Percentiles rank a stretch among this genome's conserved stretches.
Evolutionary conservation across 2,329 filamentous ascomycete genomes (phyloP).

Genomic region (Tolypocladium ophioglossoides): DNA sequence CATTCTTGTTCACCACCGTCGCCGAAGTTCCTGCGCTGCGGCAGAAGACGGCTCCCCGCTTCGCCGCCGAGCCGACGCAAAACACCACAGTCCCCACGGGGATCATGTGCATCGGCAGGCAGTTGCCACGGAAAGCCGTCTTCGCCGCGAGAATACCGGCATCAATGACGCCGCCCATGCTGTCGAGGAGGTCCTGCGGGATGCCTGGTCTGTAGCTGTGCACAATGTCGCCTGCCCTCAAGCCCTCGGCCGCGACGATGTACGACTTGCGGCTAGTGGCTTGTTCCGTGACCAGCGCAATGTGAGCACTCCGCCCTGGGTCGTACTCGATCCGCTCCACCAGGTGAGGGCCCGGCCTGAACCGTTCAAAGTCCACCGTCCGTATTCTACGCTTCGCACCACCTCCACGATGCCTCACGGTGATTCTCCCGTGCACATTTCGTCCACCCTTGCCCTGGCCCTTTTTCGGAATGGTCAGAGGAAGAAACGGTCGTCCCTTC

Average conservation of each 20-base stretch:
- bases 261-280: constrained; percentile 71
- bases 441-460: constrained; percentile 87
- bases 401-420: constrained; percentile 84
- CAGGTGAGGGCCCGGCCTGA: constrained; percentile 66
- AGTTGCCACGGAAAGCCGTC: constrained; percentile 91
- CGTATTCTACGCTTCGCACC: constrained; percentile 87
- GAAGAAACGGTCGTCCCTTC: constrained; percentile 78
- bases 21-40: constrained; percentile 90
- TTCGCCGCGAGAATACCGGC: constrained; percentile 92
- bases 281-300: constrained; percentile 72
- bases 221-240: constrained; percentile 82
- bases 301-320: constrained; percentile 83
- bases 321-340: constrained; percentile 97
- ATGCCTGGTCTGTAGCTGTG: constrained; percentile 90
- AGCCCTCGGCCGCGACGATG: constrained; percentile 89
- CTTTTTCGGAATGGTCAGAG: constrained; percentile 84
- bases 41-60: constrained; percentile 78
- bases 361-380: constrained; percentile 79
- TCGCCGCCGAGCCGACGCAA: constrained; percentile 70
- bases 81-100: constrained; percentile 89
- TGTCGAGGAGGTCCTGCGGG: constrained; percentile 72
- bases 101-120: constrained; percentile 89
- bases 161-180: constrained; percentile 88
- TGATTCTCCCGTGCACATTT: constrained; percentile 78
- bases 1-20: constrained; percentile 80